Percentiles rank a stretch among this genome's conserved stretches.
phyloP scores from a whole-genome alignment of 169 alveolate genomes.

The Plasmodium gaboni region DNA sequence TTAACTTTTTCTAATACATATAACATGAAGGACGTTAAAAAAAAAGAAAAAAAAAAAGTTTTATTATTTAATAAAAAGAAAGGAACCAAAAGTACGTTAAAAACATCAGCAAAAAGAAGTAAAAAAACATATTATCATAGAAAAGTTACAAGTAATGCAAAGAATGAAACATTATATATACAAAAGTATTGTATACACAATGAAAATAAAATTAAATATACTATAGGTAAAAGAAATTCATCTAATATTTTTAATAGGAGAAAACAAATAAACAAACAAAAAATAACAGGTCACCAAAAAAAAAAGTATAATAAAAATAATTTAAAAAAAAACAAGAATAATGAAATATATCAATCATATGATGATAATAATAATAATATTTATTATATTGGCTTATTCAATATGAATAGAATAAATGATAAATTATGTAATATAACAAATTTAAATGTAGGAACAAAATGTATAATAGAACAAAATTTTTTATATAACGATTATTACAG shows the following conservation, averaged over 20 bases:
- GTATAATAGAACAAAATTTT: constrained; percentile 23
- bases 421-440: constrained; percentile 2
- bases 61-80: background rate
- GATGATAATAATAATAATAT: constrained; percentile 24
- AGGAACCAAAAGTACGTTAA: background rate
- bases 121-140: background rate
- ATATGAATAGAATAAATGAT: background rate
- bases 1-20: too few relatives aligned
- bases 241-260: constrained; percentile 15
- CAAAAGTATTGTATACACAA: constrained; percentile 58
- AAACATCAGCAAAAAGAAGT: background rate
- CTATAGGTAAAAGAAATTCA: constrained; percentile 12
- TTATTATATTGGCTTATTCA: constrained; percentile 31
- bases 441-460: constrained; percentile 31
- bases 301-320: background rate
- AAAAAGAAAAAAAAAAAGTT: constrained; percentile 12
- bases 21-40: background rate
- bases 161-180: constrained; percentile 42
- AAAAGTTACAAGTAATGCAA: constrained; percentile 36
- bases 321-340: too few relatives aligned
- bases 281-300: background rate
- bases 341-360: too few relatives aligned
- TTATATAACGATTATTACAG: constrained; percentile 45
- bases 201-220: constrained; percentile 14
- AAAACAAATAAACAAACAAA: background rate